Conservation (phyloP, 1,139 yeast genomes). For the Protomyces inundatus region DNA sequence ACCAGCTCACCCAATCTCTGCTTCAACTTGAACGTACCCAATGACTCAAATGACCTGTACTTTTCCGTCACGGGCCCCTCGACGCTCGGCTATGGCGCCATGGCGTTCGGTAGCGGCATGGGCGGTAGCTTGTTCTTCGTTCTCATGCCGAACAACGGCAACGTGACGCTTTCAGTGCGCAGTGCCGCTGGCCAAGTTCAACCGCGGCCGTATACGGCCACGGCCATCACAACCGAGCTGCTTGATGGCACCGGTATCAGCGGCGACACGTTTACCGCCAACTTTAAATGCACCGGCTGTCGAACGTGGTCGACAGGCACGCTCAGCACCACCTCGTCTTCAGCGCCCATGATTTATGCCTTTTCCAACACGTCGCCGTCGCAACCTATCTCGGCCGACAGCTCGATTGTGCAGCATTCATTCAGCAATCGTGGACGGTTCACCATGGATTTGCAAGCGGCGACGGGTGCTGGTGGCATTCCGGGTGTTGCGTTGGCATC, state of each 20-base stretch:
- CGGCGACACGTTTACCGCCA: not conserved
- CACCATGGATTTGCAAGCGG: not conserved
- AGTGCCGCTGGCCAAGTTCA: not conserved
- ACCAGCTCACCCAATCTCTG: not conserved
- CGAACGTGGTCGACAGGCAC: slow-evolving; percentile 2
- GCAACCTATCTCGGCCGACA: not conserved
- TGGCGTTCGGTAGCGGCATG: not conserved
- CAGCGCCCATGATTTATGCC: slow-evolving; percentile 4
- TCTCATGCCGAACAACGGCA: not conserved
- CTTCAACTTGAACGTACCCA: not conserved
- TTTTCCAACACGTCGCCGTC: not conserved
- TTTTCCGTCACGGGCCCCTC: slow-evolving; percentile 1
- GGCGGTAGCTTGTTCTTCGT: not conserved
- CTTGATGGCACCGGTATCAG: not conserved
- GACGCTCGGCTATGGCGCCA: not conserved
- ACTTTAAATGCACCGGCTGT: slow-evolving; percentile 1
- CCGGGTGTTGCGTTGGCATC: not conserved
- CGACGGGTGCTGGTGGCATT: not conserved
- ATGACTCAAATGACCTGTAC: not conserved
- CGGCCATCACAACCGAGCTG: not conserved
- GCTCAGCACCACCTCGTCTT: not conserved
- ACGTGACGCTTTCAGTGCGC: slow-evolving; percentile 7
- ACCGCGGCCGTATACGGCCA: not conserved
- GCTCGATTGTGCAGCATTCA: not conserved
- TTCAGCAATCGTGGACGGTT: not conserved